These are phyloP conservation scores for Mycena metata DNA, from an alignment of 768 basidiomycete genomes.

Conservation along the genomic window DNA sequence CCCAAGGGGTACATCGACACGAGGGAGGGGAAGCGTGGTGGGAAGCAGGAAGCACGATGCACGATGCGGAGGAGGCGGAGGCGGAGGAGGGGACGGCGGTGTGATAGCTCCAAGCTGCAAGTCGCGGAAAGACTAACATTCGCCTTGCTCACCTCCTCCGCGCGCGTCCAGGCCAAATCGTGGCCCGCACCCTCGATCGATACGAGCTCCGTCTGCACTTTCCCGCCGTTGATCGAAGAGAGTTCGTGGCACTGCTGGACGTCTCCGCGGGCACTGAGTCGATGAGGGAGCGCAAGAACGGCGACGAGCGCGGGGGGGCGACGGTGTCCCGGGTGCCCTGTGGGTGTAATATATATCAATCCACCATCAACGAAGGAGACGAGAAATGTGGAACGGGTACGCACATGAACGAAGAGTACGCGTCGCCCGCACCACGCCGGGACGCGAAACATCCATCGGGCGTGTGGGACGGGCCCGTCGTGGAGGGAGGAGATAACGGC, in stretches of 20 bases:
- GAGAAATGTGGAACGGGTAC: not conserved
- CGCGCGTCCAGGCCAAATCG: slow-evolving; percentile 62
- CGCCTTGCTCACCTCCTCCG: slow-evolving; percentile 53
- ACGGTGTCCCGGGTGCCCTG: slow-evolving; percentile 20
- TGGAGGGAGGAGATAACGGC: slow-evolving; percentile 63
- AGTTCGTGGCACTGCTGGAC: too few relatives aligned
- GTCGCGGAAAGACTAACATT: too few relatives aligned
- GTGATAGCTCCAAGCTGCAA: too few relatives aligned
- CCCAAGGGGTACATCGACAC: too few relatives aligned
- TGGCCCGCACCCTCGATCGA: slow-evolving; percentile 67
- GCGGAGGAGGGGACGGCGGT: too few relatives aligned
- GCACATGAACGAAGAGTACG: slow-evolving; percentile 30
- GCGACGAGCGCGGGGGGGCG: not conserved
- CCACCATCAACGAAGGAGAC: too few relatives aligned
- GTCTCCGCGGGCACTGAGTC: not conserved
- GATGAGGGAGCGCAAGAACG: not conserved
- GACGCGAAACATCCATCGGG: slow-evolving; percentile 25
- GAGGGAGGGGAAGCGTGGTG: too few relatives aligned
- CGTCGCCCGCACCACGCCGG: not conserved
- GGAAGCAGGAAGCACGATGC: too few relatives aligned
- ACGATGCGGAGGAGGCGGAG: too few relatives aligned
- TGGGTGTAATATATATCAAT: not conserved
- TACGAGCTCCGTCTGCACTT: slow-evolving; percentile 45
- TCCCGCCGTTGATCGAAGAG: not conserved
- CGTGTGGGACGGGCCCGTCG: slow-evolving; percentile 53